phyloP scores from a whole-genome alignment of 768 basidiomycete genomes.

The Suillus spraguei region DNA sequence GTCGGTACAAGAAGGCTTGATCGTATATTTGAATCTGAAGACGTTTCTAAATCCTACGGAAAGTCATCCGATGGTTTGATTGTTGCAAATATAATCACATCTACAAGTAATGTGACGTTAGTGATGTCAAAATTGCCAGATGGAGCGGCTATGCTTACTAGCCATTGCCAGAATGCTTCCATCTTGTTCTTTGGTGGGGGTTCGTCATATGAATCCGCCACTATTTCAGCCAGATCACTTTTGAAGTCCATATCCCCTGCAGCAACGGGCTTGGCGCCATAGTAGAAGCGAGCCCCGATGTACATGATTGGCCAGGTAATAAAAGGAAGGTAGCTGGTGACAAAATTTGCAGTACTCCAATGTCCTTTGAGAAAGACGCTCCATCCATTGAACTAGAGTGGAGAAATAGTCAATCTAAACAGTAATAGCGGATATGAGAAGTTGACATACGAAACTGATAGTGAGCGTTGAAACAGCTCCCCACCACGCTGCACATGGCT shows the following conservation, averaged over 20 bases:
- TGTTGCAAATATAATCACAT: constrained; percentile 8
- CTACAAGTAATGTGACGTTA: not conserved
- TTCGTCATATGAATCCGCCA: constrained; percentile 71
- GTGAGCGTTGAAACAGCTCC: constrained; percentile 38
- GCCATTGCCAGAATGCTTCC: constrained; percentile 78
- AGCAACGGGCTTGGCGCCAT: constrained; percentile 24
- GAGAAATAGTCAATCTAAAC: constrained; percentile 40
- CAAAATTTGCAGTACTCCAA: constrained; percentile 67
- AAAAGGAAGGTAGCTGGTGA: constrained; percentile 81
- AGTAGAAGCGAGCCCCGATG: constrained; percentile 52
- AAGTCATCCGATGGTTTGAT: too few relatives aligned
- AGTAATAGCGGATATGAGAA: not conserved
- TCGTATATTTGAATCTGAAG: too few relatives aligned
- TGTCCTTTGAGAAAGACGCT: constrained; percentile 52
- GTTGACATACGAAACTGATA: constrained; percentile 60
- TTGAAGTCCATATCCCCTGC: constrained; percentile 85
- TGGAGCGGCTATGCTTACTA: constrained; percentile 51
- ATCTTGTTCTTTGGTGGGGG: constrained; percentile 65
- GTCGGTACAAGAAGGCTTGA: too few relatives aligned
- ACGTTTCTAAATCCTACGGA: too few relatives aligned
- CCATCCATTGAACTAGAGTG: constrained; percentile 49
- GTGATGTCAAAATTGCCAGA: not conserved
- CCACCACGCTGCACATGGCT: constrained; percentile 78
- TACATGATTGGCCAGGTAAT: constrained; percentile 76
- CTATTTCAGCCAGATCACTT: constrained; percentile 67